phyloP scores from a whole-genome alignment of 2,329 filamentous ascomycete genomes.

The Beauveria varroae region DNA sequence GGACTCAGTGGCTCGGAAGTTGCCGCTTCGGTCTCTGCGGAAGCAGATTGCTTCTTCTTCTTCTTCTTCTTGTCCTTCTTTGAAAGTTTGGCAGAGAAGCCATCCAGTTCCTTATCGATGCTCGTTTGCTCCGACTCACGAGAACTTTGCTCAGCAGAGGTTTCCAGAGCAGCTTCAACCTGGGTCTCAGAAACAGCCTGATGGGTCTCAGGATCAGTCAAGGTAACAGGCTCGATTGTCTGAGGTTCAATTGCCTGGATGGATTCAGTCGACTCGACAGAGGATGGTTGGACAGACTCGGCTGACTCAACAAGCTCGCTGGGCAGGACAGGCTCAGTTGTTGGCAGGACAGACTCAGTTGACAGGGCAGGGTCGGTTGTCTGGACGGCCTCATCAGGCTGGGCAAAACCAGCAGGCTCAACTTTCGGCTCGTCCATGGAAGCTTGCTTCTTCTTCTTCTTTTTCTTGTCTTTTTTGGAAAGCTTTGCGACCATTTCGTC shows the following conservation, averaged over 20 bases:
- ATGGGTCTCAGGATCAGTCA: background rate
- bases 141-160: constrained; percentile 1
- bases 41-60: constrained; percentile 16
- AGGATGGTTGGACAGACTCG: background rate
- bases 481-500: constrained; percentile 22
- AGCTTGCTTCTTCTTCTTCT: constrained; percentile 18
- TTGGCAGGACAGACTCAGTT: background rate
- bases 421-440: background rate
- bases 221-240: too few relatives aligned
- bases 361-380: background rate
- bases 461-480: constrained; percentile 26
- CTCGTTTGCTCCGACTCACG: background rate
- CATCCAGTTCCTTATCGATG: constrained; percentile 24
- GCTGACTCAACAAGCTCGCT: background rate
- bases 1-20: background rate
- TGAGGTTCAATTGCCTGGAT: too few relatives aligned
- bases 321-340: background rate
- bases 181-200: background rate
- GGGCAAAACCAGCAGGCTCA: background rate
- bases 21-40: background rate
- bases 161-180: background rate
- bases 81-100: constrained; percentile 21
- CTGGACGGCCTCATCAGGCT: background rate
- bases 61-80: constrained; percentile 28
- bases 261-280: background rate